Conservation (phyloP, 495 filamentous ascomycete species). For the Podospora didyma region DNA sequence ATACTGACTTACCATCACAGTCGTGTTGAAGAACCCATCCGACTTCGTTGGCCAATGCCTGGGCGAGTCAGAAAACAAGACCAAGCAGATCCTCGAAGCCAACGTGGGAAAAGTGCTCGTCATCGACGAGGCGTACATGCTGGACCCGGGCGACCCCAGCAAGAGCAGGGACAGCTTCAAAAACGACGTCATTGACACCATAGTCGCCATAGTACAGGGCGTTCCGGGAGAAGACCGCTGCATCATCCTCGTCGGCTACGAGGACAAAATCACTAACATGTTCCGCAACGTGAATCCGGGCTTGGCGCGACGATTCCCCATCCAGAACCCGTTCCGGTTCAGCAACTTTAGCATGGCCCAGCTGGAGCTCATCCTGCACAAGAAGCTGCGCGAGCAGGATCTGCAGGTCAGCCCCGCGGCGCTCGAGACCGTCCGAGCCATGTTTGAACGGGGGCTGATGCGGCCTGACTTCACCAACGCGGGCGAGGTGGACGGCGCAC, state of each 20-base stretch:
- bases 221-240: constrained; percentile 76
- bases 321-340: constrained; percentile 62
- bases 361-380: constrained; percentile 52
- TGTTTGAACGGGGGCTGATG: constrained; percentile 49
- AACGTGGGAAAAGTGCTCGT: constrained; percentile 70
- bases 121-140: constrained; percentile 73
- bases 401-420: constrained; percentile 41
- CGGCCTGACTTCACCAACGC: constrained; percentile 60
- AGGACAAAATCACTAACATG: constrained; percentile 72
- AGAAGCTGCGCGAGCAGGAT: constrained; percentile 49
- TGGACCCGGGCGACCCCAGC: constrained; percentile 25
- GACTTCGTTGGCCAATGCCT: constrained; percentile 65
- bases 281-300: constrained; percentile 79
- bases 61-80: constrained; percentile 65
- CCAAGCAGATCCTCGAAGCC: constrained; percentile 64
- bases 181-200: constrained; percentile 67
- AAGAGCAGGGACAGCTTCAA: constrained; percentile 50
- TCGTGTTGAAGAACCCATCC: constrained; percentile 66
- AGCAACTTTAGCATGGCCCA: constrained; percentile 63
- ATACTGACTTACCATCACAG: no score
- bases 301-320: constrained; percentile 62
- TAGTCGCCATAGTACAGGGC: constrained; percentile 78
- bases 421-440: constrained; percentile 41
- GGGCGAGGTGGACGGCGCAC: constrained; percentile 61
- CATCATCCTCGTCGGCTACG: constrained; percentile 72